A percentile compares a stretch with the other conserved stretches of the same genome.
phyloP scores from a whole-genome alignment of 352 stramenopile genomes.

The Globisporangium sylvaticum region DNA sequence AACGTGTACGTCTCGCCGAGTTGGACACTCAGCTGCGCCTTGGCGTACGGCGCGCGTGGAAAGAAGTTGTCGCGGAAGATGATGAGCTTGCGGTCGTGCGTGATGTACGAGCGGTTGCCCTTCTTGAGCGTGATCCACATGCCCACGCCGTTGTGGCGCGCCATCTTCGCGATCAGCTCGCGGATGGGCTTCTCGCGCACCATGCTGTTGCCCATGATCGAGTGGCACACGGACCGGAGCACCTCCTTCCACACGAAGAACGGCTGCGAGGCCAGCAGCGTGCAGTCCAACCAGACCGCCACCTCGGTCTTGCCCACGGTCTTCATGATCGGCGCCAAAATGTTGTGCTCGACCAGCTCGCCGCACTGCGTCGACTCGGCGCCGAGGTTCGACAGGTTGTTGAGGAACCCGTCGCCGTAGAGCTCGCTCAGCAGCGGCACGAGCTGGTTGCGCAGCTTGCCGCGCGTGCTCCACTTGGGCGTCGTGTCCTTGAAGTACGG shows the following conservation, averaged over 20 bases:
- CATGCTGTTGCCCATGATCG: conserved; percentile 79
- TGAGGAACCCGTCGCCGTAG: conserved; percentile 90
- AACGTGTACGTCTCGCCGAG: conserved; percentile 42
- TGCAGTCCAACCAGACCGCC: conserved; percentile 70
- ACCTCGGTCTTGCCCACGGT: conserved; percentile 53
- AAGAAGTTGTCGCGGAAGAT: conserved; percentile 83
- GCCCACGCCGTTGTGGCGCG: conserved; percentile 37
- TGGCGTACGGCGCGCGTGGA: conserved; percentile 24
- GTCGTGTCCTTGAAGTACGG: conserved; percentile 98
- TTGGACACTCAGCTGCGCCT: conserved; percentile 18
- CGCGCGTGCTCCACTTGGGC: conserved; percentile 94
- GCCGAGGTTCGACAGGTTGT: conserved; percentile 77
- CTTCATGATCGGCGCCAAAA: conserved; percentile 59
- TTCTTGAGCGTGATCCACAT: conserved; percentile 87
- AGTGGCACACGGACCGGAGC: conserved; percentile 77
- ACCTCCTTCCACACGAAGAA: conserved; percentile 89
- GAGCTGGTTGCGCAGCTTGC: conserved; percentile 94
- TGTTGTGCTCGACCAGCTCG: conserved; percentile 52
- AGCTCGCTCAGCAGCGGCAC: conserved; percentile 93
- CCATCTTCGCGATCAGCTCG: conserved; percentile 73
- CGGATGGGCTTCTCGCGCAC: conserved; percentile 78
- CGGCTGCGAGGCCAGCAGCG: conserved; percentile 46
- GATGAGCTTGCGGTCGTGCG: conserved; percentile 53
- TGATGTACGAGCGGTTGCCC: conserved; percentile 74
- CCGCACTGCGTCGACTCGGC: conserved; percentile 77